Base-by-base conservation (phyloP, 768 basidiomycete genomes). In the Pisolithus sp. region DNA sequence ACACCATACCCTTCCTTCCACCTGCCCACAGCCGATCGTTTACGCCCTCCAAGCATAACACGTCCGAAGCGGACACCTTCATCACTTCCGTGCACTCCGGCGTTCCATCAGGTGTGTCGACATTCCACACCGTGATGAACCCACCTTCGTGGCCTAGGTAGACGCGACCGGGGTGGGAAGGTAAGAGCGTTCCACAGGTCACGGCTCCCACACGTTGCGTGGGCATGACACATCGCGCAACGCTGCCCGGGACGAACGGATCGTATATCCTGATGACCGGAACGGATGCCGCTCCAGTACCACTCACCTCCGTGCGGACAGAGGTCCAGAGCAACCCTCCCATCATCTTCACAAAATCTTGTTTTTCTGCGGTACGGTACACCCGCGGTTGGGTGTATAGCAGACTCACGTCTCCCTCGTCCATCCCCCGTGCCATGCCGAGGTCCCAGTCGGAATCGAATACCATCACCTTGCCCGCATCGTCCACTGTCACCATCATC, bases 141-240 rank as follows among this genome's bases (percentile, higher is more conserved):
- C 95, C 95, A 39, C 88, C 93, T 66, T 98, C 94, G 59, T 99
- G 95, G 0, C 89, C 93, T 31, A 99, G 72, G 59, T 85, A 96
- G 37, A 90, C 86, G 26, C 73, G 67, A 2, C 78, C 74, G 0
- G 84, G 83, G 18, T 80, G 73, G 1, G 82, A 78, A 0, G 89
- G 85, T 7, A 97, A 65, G 30, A 89, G 71, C 0, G 93, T 82
- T 0, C 86, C 91, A 31, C 83, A 81, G 0, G 89, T 90, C 18
- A 97, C 87, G 1, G 89, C 77, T 0, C 94, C 95, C 5, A 89
- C 79, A 49, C 82, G 80, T 40, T 89, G 86, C 1, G 73, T 76
- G 2, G 88, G 85, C 41, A 81, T 62, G 12, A 87, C 62, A 3
- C 80, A 71, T 21, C 77, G 74, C 2, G 75, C 78, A 2, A 77